Evolutionary conservation across 2,329 filamentous ascomycete genomes (phyloP).

Genomic region (Colletotrichum incanum): DNA sequence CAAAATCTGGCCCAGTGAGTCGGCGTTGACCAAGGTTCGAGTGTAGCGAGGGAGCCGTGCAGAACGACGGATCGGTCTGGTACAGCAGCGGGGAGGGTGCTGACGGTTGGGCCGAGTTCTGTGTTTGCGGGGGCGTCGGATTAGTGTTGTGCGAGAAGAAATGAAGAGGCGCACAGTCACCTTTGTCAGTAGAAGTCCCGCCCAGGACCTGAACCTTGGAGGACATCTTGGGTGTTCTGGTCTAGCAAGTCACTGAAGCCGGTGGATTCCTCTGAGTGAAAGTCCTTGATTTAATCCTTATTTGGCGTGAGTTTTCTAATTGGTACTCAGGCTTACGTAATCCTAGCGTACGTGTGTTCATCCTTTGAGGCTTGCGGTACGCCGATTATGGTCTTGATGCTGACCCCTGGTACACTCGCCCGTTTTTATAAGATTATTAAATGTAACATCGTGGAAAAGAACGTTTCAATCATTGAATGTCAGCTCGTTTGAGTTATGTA

Average conservation of each 20-base stretch:
- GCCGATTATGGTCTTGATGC: too few species aligned
- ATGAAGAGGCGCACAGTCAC: neutral
- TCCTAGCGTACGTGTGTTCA: too few species aligned
- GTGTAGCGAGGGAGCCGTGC: neutral
- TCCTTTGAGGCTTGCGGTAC: too few species aligned
- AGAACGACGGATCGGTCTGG: neutral
- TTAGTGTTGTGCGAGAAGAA: neutral
- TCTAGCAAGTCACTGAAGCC: neutral
- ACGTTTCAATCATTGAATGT: neutral
- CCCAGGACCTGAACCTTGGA: neutral
- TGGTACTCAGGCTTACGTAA: too few species aligned
- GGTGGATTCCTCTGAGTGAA: too few species aligned
- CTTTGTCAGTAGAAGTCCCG: neutral
- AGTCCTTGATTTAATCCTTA: neutral
- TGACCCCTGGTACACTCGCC: too few species aligned
- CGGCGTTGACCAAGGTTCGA: neutral
- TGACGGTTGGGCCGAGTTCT: constrained; percentile 2
- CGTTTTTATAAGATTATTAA: too few species aligned
- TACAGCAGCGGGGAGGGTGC: neutral
- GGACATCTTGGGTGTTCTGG: neutral
- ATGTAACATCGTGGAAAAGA: too few species aligned
- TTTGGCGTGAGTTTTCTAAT: neutral
- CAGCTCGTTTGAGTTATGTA: neutral
- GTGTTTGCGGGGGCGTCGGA: neutral
- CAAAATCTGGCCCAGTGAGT: constrained; percentile 4